phyloP scores from a whole-genome alignment of 768 basidiomycete genomes.

The Rhizopogon vinicolor region DNA sequence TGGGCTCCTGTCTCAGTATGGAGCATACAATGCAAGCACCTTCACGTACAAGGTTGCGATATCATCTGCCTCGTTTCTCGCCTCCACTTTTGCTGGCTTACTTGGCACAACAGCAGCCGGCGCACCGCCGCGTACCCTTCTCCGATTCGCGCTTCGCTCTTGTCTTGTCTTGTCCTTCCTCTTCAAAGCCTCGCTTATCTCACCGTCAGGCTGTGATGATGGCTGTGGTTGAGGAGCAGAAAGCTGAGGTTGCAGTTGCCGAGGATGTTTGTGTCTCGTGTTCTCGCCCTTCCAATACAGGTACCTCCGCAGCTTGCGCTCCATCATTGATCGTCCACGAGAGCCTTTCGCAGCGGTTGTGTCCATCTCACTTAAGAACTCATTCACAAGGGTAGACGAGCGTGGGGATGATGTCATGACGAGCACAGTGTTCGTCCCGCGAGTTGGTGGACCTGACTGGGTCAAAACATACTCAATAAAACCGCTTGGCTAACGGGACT shows the following conservation, averaged over 20 bases:
- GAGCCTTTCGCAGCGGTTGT: slow-evolving; percentile 49
- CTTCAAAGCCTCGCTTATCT: slow-evolving; percentile 68
- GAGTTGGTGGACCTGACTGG: slow-evolving; percentile 16
- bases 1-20: background rate
- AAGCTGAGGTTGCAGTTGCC: background rate
- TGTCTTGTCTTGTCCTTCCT: slow-evolving; percentile 68
- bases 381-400: slow-evolving; percentile 68
- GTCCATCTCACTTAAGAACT: slow-evolving; percentile 71
- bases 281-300: slow-evolving; percentile 76
- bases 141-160: slow-evolving; percentile 55
- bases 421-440: slow-evolving; percentile 72
- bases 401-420: slow-evolving; percentile 84
- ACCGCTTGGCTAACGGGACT: background rate
- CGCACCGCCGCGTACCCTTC: slow-evolving; percentile 76
- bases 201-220: slow-evolving; percentile 25
- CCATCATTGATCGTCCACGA: slow-evolving; percentile 77
- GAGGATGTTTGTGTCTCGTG: slow-evolving; percentile 15
- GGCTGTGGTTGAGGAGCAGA: slow-evolving; percentile 9
- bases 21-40: background rate
- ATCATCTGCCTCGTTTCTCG: slow-evolving; percentile 25
- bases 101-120: slow-evolving; percentile 15
- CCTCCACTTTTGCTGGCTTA: slow-evolving; percentile 8
- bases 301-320: slow-evolving; percentile 64
- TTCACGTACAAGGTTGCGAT: slow-evolving; percentile 55
- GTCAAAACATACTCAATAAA: background rate